Conservation (phyloP, 805 yeast species). For the Candida fluviatilis region DNA sequence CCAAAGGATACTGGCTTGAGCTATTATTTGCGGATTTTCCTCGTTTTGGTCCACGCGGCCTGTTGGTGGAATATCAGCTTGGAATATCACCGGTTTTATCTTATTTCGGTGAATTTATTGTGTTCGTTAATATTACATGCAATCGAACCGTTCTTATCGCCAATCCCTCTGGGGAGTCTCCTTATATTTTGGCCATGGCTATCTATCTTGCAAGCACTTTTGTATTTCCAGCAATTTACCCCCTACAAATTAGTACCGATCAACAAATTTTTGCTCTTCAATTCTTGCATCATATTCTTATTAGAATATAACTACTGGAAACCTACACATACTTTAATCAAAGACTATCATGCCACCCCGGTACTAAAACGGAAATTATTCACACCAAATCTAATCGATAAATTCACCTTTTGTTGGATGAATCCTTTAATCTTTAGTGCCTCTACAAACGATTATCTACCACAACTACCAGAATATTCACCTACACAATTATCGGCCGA, state of each 20-base stretch:
- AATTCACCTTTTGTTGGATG: conserved; percentile 46
- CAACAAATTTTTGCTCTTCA: conserved; percentile 17
- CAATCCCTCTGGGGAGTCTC: conserved; percentile 19
- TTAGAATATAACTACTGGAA: conserved; percentile 35
- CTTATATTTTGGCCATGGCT: conserved; percentile 28
- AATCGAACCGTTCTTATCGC: conserved; percentile 18
- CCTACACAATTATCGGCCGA: conserved; percentile 23
- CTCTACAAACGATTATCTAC: conserved; percentile 31
- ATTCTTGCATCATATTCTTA: conserved; percentile 27
- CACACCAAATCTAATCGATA: conserved; percentile 31
- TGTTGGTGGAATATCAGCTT: conserved; percentile 17
- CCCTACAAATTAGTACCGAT: conserved; percentile 22
- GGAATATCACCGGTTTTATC: conserved; percentile 6
- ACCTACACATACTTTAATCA: conserved; percentile 37
- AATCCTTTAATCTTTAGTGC: conserved; percentile 39
- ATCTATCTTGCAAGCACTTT: conserved; percentile 12
- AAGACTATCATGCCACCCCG: conserved; percentile 20
- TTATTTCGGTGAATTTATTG: conserved; percentile 6
- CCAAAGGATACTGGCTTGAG: conserved; percentile 22
- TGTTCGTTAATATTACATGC: conserved; percentile 24
- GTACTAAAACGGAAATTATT: conserved; percentile 12
- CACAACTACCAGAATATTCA: conserved; percentile 24
- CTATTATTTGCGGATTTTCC: conserved; percentile 17
- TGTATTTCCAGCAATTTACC: conserved; percentile 27
- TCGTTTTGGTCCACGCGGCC: conserved; percentile 16